Base-by-base conservation (phyloP, 768 basidiomycete genomes). In the Boletus subparvulus region DNA sequence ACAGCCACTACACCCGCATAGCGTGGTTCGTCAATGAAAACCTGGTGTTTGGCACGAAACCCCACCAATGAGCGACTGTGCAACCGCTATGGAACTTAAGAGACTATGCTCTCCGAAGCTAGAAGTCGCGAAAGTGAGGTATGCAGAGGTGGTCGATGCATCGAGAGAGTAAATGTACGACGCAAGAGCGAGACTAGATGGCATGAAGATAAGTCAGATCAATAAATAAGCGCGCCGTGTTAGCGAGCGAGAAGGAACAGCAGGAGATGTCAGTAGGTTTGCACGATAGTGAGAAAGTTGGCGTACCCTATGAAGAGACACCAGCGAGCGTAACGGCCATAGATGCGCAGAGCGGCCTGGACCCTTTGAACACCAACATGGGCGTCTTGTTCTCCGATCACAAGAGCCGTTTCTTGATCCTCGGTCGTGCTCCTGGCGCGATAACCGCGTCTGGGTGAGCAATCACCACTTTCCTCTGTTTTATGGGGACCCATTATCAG, bases 101-200 rank as follows among this genome's bases (percentile, higher is more conserved):
- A 84, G 71, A 56, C 79, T 81, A 64, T 86, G 85, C 40, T 77
- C 71, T 5, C 73, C 73, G 47, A 86, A 82, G 28, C 72, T 73
- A 16, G 82, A 83, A 16, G 78, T 75, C 13, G 87, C 86, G 54
- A 79, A 84, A 46, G 73, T 68, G 30, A 87, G 79, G 69, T 88
- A 90, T 51, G 78, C 79, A 61, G 75, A 85, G 2, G 88, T 90
- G 8, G 88, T 90, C 17, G 81, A 79, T 21, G 81, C 77, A 57
- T 90, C 89, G 32, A 92, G 77, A 0, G 88, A 88, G 69, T 90
- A 92, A 54, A 90, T 85, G 68, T 89, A 92, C 1, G 87, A 82
- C 0, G 87, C 85, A 0, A 88, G 79, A 14, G 77, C 87, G 54
- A 90, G 69, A 50, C 85, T 75, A 50, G 47, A 42, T 40, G 55